phyloP scores from a whole-genome alignment of 164 flowering plant genomes.

The Vitis amurensis region DNA sequence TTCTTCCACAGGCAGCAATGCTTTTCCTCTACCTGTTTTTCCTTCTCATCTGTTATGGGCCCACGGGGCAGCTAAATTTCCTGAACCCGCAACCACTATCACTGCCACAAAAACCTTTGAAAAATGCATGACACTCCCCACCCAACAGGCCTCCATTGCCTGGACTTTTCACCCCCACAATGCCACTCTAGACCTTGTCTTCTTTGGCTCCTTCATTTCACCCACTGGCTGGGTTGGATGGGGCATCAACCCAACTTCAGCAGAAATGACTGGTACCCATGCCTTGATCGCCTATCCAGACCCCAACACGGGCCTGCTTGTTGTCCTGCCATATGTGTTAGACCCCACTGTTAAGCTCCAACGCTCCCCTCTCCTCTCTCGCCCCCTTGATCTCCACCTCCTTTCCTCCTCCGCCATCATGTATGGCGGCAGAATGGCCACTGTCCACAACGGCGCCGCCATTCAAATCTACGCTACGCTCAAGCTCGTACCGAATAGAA shows the following conservation, averaged over 20 bases:
- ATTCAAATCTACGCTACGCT: conserved; percentile 68
- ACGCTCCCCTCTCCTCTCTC: conserved; percentile 61
- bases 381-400: conserved; percentile 71
- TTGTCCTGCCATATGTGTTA: conserved; percentile 67
- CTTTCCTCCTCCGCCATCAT: conserved; percentile 68
- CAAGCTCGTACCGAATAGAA: conserved; percentile 57
- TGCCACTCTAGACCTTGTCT: conserved; percentile 72
- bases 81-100: conserved; percentile 50
- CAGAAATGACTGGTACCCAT: conserved; percentile 80
- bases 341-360: conserved; percentile 87
- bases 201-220: conserved; percentile 83
- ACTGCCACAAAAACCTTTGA: conserved; percentile 53
- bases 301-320: conserved; percentile 70
- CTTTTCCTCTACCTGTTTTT: not conserved
- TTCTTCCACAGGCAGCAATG: not conserved
- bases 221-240: conserved; percentile 97
- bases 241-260: conserved; percentile 79
- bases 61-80: conserved; percentile 7
- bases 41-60: conserved; percentile 13
- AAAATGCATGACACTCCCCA: conserved; percentile 73
- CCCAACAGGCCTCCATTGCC: conserved; percentile 86
- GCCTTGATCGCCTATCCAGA: conserved; percentile 85
- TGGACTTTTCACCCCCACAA: conserved; percentile 81
- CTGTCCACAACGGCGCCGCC: conserved; percentile 65
- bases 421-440: conserved; percentile 63